Percentiles rank a stretch among this genome's conserved stretches.
phyloP scores from a whole-genome alignment of 2,329 filamentous ascomycete species.

The Colletotrichum sp. region DNA sequence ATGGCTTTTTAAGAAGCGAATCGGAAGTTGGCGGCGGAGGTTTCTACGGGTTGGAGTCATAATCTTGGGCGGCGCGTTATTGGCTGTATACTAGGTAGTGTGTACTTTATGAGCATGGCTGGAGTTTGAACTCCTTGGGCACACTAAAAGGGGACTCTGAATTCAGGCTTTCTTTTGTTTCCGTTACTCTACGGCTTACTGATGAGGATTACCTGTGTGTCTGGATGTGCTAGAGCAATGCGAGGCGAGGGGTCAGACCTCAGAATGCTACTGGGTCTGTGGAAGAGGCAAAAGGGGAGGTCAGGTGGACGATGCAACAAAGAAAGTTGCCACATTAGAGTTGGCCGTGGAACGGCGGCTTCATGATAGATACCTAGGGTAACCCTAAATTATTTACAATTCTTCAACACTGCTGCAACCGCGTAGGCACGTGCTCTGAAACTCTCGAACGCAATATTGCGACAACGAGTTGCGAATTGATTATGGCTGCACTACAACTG shows the following conservation, averaged over 20 bases:
- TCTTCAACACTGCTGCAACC: not conserved
- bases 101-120: slow-evolving; percentile 9
- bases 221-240: not conserved
- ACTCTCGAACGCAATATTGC: not conserved
- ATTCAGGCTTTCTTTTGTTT: slow-evolving; percentile 21
- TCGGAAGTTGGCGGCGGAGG: not conserved
- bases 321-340: not conserved
- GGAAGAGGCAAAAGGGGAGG: not conserved
- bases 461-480: not conserved
- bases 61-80: slow-evolving; percentile 21
- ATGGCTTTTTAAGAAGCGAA: slow-evolving; percentile 65
- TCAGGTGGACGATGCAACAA: not conserved
- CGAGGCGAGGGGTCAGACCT: not conserved
- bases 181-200: not conserved
- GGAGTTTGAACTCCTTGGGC: slow-evolving; percentile 19
- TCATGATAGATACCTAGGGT: slow-evolving; percentile 5
- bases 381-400: not conserved
- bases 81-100: slow-evolving; percentile 23
- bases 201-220: not conserved
- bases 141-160: slow-evolving; percentile 20
- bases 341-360: not conserved
- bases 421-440: not conserved
- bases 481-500: not conserved
- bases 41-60: slow-evolving; percentile 16
- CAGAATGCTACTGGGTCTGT: not conserved